Evolutionary conservation across 2,329 filamentous ascomycete genomes (phyloP).

Genomic region (Aspergillus versicolor): DNA sequence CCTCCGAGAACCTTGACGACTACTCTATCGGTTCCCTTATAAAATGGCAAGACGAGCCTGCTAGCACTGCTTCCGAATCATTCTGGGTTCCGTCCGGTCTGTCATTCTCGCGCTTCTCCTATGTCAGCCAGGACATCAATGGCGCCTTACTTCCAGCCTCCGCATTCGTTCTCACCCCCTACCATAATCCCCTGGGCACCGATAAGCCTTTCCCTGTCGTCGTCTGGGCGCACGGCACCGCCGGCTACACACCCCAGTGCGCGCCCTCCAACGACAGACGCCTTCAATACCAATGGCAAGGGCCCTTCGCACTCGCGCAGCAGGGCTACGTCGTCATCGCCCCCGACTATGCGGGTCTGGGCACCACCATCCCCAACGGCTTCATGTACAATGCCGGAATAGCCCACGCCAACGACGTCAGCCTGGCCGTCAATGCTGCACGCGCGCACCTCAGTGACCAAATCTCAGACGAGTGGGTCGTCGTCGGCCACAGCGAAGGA

Average conservation of each 20-base stretch:
- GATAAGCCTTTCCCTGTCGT: conserved; percentile 26
- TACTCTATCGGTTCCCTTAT: neutral
- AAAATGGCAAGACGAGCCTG: neutral
- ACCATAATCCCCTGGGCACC: conserved; percentile 20
- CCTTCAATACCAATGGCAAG: conserved; percentile 44
- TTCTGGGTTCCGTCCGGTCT: conserved; percentile 15
- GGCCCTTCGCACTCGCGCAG: conserved; percentile 42
- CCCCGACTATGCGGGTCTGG: conserved; percentile 18
- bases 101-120: conserved; percentile 50
- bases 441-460: conserved; percentile 46
- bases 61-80: neutral
- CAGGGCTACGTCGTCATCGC: conserved; percentile 38
- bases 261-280: conserved; percentile 44
- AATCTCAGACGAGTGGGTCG: conserved; percentile 4
- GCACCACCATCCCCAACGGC: conserved; percentile 37
- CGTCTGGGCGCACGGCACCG: conserved; percentile 49
- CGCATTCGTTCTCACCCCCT: conserved; percentile 54
- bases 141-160: conserved; percentile 49
- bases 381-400: conserved; percentile 39
- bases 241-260: conserved; percentile 40
- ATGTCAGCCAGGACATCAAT: conserved; percentile 48
- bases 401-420: conserved; percentile 44
- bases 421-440: conserved; percentile 48
- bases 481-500: conserved; percentile 9
- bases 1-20: neutral